Conservation (phyloP, 1,284 basidiomycete species). For the Boletus mariae region DNA sequence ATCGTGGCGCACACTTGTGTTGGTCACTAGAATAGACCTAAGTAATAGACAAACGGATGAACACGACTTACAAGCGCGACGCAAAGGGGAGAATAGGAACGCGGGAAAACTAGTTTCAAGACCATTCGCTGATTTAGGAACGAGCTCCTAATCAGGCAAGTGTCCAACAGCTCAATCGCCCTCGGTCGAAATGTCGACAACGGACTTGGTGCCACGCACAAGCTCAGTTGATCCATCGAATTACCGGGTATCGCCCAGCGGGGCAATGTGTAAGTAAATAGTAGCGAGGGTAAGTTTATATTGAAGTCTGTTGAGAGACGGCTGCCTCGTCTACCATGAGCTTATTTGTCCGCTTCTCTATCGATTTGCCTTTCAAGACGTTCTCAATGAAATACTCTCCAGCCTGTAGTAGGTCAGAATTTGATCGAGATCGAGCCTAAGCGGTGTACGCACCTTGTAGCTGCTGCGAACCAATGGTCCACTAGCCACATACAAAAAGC, state of each 20-base stretch:
- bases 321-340: slow-evolving; percentile 29
- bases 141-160: too few relatives aligned
- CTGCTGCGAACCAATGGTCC: slow-evolving; percentile 95
- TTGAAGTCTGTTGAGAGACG: slow-evolving; percentile 2
- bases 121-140: too few relatives aligned
- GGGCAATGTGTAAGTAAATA: not conserved
- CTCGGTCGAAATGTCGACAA: not conserved
- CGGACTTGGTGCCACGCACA: too few relatives aligned
- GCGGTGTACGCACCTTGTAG: slow-evolving; percentile 73
- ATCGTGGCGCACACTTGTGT: too few relatives aligned
- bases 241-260: not conserved
- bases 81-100: too few relatives aligned
- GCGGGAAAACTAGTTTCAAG: too few relatives aligned
- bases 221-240: too few relatives aligned
- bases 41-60: too few relatives aligned
- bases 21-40: too few relatives aligned
- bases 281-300: slow-evolving; percentile 11
- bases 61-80: too few relatives aligned
- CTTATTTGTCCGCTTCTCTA: slow-evolving; percentile 40
- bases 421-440: slow-evolving; percentile 3
- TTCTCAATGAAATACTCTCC: slow-evolving; percentile 94
- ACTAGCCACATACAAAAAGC: slow-evolving; percentile 96
- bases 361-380: slow-evolving; percentile 63
- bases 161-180: not conserved
- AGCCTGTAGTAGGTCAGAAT: slow-evolving; percentile 47